Evolutionary conservation across 2,329 filamentous ascomycete genomes (phyloP), one percentile per base, ranked within the genome.

Genomic region (Calycina marina): DNA sequence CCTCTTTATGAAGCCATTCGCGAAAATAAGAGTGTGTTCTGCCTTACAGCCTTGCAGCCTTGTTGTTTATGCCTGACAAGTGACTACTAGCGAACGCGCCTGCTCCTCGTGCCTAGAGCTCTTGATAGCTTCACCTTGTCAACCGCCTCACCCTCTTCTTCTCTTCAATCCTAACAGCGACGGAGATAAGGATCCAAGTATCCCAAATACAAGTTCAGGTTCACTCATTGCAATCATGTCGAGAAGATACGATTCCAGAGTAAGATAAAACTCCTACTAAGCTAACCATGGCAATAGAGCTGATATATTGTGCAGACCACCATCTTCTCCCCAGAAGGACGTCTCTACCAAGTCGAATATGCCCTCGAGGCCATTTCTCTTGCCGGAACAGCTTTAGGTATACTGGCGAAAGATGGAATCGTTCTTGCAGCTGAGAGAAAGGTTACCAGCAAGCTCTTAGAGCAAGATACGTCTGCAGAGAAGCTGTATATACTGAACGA

Each of bases 401-500:
- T 98, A 54, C 69, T 98, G 45, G 90, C 92, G 45, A 86, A 92
- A 61, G 90, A 98, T 72, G 90, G 90, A 51, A 98, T 98, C 54
- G 90, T 98, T 40, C 74, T 98, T 36, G 90, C 92, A 35, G 90
- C 92, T 27, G 90, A 98, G 72, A 76, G 90, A 57, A 98, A 98
- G 67, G 90, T 98, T 51, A 98, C 90, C 40, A 96, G 90, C 62
- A 98, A 98, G 74, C 69, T 98, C 55, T 63, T 98, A 55, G 90
- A 98, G 69, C 92, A 98, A 65, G 90, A 98, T 63, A 98, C 92
- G 43, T 96, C 90, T 34, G 92, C 90, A 31, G 90, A 98, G 77
- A 98, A 98, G 76, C 83, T 98, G 48, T 98, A 98, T 62, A 94
- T 93, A 52, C 66, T 98, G 51, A 98, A 98, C 51, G 90, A 98